Evolutionary conservation across 2,329 filamentous ascomycete species (phyloP).

Genomic region (Lasiodiplodia sp.): DNA sequence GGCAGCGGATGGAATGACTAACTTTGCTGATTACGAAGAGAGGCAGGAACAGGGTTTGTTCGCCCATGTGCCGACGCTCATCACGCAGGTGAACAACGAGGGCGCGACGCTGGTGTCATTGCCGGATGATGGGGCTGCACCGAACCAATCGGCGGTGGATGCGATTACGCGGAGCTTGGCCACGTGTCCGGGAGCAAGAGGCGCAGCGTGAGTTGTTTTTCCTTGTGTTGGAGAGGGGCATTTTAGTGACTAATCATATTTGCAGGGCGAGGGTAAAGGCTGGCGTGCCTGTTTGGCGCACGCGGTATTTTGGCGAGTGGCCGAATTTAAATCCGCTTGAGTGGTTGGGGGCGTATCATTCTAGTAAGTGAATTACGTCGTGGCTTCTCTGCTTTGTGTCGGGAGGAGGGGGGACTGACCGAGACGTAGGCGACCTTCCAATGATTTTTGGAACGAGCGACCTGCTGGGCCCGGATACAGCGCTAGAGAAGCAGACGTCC

Average conservation of each 20-base stretch:
- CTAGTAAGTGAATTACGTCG: constrained; percentile 34
- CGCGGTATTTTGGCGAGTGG: constrained; percentile 34
- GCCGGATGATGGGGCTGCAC: neutral
- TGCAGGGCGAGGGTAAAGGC: constrained; percentile 30
- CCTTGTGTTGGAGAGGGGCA: neutral
- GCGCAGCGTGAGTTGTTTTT: constrained; percentile 28
- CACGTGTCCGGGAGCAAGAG: constrained; percentile 33
- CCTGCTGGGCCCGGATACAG: constrained; percentile 33
- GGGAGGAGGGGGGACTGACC: constrained; percentile 2
- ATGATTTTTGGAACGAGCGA: constrained; percentile 34
- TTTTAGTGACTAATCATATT: no score
- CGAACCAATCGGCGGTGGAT: constrained; percentile 36
- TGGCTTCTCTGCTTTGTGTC: no score
- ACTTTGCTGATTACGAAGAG: constrained; percentile 46
- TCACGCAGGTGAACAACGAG: constrained; percentile 9
- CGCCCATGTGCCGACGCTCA: constrained; percentile 45
- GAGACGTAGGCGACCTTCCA: constrained; percentile 32
- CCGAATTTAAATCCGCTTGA: constrained; percentile 8
- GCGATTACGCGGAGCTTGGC: constrained; percentile 32
- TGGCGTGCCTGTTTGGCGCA: constrained; percentile 34
- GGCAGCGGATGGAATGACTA: constrained; percentile 40
- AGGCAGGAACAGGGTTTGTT: constrained; percentile 36
- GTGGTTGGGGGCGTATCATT: constrained; percentile 33
- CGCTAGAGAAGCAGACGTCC: constrained; percentile 32
- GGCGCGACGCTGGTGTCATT: neutral